Evolutionary conservation across 495 filamentous ascomycete genomes (phyloP), one percentile per base, ranked within the genome.

Genomic region (Aspergillus ostianus): DNA sequence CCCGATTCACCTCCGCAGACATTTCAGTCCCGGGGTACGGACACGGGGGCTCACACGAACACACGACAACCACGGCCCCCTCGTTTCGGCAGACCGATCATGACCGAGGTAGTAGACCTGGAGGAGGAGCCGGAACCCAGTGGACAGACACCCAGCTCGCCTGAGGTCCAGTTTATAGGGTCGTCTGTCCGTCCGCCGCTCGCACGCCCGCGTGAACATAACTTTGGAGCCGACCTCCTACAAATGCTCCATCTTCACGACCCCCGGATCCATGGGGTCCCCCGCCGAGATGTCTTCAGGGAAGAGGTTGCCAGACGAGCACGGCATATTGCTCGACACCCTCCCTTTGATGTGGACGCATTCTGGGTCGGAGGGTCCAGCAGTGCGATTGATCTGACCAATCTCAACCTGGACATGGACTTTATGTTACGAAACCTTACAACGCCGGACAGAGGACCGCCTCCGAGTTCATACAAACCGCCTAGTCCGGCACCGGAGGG

Each of bases 401-500:
- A n/a, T n/a, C n/a, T 52, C 53, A 68, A 73, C 1, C 63, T 67
- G 19, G 62, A 73, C 17, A 51, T 75, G 20, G 68, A 73, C 47
- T 69, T 69, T 60, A 60, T 57, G 7, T 23, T 54, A 0, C 49
- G 65, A 6, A 69, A 69, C 0, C 73, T 74, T 51, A 49, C 26
- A 17, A 65, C 53, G 49, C 65, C 66, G 6, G 67, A 58, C 51
- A 58, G 49, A 5, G 62, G 26, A 54, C 67, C 50, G 59, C 80
- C 57, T 78, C 84, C 67, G 67, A 79, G 47, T 58, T 60, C 77
- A 9, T 89, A 91, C 65, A 80, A 84, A 50, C 70, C 83, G 9
- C 89, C 87, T n/a, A 73, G 71, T 46, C 72, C 81, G 5, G 74
- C 85, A 2, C 79, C 77, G 3, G 68, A 79, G 50, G 88, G 88